These are phyloP conservation scores for Lactarius akahatsu DNA, from an alignment of 768 basidiomycete species.

Conservation along the genomic window DNA sequence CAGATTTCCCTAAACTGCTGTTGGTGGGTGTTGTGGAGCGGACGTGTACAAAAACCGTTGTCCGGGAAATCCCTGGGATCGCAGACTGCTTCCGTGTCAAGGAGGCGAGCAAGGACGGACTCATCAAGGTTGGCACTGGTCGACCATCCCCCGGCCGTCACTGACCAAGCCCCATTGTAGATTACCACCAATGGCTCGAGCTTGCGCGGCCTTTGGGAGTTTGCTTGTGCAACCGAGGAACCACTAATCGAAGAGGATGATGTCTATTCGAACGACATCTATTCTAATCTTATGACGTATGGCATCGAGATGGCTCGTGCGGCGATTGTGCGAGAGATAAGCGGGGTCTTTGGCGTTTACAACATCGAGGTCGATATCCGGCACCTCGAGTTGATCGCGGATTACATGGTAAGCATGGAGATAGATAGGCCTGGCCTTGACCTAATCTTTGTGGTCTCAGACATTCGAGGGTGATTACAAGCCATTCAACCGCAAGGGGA, in stretches of 20 bases:
- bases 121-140: slow-evolving; percentile 45
- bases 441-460: slow-evolving; percentile 43
- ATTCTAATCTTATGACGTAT: slow-evolving; percentile 85
- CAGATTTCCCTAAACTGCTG: slow-evolving; percentile 88
- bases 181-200: slow-evolving; percentile 93
- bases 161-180: slow-evolving; percentile 38
- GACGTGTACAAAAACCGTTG: slow-evolving; percentile 76
- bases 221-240: slow-evolving; percentile 46
- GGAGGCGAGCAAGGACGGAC: slow-evolving; percentile 54
- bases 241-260: slow-evolving; percentile 68
- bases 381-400: slow-evolving; percentile 95
- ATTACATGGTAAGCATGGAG: slow-evolving; percentile 84
- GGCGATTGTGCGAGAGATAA: slow-evolving; percentile 87
- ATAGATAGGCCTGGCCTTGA: slow-evolving; percentile 4
- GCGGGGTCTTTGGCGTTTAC: slow-evolving; percentile 90
- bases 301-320: slow-evolving; percentile 96
- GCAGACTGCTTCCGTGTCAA: slow-evolving; percentile 79
- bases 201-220: slow-evolving; percentile 84
- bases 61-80: slow-evolving; percentile 90
- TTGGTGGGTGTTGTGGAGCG: slow-evolving; percentile 92
- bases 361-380: slow-evolving; percentile 93
- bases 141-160: slow-evolving; percentile 6
- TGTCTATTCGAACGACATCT: slow-evolving; percentile 94
- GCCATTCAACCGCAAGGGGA: slow-evolving; percentile 96
- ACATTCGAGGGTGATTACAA: slow-evolving; percentile 98